phyloP scores from a whole-genome alignment of 1,139 yeast species.

The Chernovozyma sophiae-reginae region DNA sequence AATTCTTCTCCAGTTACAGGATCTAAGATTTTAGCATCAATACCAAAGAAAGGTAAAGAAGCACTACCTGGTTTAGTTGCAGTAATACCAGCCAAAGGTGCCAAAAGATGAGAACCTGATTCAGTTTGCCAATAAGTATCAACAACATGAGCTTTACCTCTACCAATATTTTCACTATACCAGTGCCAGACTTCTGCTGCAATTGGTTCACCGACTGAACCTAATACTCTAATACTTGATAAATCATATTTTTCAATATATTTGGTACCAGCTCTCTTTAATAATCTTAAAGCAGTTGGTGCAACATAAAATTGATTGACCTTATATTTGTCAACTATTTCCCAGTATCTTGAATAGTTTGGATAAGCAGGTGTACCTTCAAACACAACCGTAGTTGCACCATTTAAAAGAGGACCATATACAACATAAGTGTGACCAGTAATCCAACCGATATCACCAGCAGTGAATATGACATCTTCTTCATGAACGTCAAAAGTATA shows the following conservation, averaged over 20 bases:
- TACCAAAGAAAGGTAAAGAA: conserved; percentile 73
- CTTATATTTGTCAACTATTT: conserved; percentile 70
- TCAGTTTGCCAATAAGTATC: conserved; percentile 88
- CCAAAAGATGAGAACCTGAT: conserved; percentile 68
- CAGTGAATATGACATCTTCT: conserved; percentile 71
- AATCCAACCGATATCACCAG: conserved; percentile 89
- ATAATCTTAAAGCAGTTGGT: conserved; percentile 80
- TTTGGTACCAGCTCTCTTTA: conserved; percentile 77
- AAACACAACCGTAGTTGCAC: conserved; percentile 78
- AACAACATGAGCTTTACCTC: conserved; percentile 66
- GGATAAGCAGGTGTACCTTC: conserved; percentile 90
- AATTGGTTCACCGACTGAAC: conserved; percentile 90
- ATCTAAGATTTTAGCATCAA: conserved; percentile 64
- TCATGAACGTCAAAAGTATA: conserved; percentile 75
- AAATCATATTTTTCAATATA: conserved; percentile 62
- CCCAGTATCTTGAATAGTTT: conserved; percentile 76
- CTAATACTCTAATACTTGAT: conserved; percentile 65
- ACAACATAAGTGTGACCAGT: conserved; percentile 84
- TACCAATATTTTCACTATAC: conserved; percentile 78
- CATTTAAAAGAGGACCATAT: conserved; percentile 74
- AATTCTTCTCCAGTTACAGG: conserved; percentile 70
- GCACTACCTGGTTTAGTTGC: conserved; percentile 81
- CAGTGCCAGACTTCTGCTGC: conserved; percentile 94
- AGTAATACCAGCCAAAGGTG: conserved; percentile 69
- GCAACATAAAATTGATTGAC: conserved; percentile 86